phyloP scores from a whole-genome alignment of 2,329 filamentous ascomycete genomes.

The Cadophora malorum region DNA sequence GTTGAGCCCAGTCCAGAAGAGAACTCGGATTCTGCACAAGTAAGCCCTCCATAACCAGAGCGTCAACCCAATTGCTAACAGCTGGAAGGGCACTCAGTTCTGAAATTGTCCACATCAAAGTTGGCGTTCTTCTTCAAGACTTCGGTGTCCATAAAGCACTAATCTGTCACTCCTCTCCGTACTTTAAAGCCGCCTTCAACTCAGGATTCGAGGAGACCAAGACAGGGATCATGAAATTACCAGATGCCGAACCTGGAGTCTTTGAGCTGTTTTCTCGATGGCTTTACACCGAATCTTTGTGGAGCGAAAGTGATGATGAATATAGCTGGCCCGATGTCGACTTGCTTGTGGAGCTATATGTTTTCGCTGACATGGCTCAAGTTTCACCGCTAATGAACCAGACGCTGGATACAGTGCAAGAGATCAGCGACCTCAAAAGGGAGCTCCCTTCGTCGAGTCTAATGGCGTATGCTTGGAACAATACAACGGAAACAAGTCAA shows the following conservation, averaged over 20 bases:
- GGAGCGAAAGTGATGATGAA: neutral
- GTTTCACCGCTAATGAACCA: constrained; percentile 20
- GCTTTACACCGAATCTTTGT: constrained; percentile 28
- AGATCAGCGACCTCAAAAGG: neutral
- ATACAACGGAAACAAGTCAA: neutral
- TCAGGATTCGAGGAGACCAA: constrained; percentile 25
- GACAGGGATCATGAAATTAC: constrained; percentile 25
- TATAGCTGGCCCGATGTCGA: neutral
- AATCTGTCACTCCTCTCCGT: constrained; percentile 32
- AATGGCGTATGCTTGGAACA: constrained; percentile 16
- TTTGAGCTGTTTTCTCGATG: constrained; percentile 32
- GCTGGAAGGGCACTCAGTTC: neutral
- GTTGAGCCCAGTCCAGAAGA: neutral
- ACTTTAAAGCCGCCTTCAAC: constrained; percentile 32
- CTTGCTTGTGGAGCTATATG: constrained; percentile 19
- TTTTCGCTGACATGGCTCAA: constrained; percentile 25
- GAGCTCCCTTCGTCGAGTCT: too few species aligned
- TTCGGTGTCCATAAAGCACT: constrained; percentile 35
- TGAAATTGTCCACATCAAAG: constrained; percentile 27
- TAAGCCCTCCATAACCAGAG: too few species aligned
- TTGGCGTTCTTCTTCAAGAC: constrained; percentile 22
- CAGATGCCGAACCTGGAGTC: neutral
- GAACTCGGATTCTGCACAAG: neutral
- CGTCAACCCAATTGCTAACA: too few species aligned
- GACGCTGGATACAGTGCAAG: constrained; percentile 2